Evolutionary conservation across 495 filamentous ascomycete species (phyloP), one percentile per base, ranked within the genome.

Genomic region (Evansstolkia leycettana): DNA sequence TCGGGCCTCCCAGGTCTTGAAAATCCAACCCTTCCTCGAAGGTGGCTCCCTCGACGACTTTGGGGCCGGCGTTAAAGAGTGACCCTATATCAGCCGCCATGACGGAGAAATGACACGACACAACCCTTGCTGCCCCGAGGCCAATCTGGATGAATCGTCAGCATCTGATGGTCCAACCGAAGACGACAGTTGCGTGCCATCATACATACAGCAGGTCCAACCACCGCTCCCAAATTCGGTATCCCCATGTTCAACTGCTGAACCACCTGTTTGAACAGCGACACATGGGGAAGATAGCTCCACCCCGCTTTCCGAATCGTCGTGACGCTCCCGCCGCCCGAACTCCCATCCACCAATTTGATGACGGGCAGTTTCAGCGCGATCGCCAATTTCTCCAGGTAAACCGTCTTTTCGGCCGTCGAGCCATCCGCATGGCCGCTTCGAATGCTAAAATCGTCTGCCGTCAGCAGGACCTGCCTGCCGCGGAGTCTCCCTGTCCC

Each of bases 341-440:
- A 74, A 16, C 64, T 70, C 5, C 75, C 75, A 58, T 79, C 75
- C 5, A 76, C 72, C 19, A 79, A 55, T 42, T 79, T 79, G 2
- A 79, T 48, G 12, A 77, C 70, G 1, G 75, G 75, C 16, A 77
- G 20, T 27, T 69, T 64, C 42, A 72, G 25, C 10, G 58, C 58
- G 34, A 72, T 41, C 8, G 65, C 62, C 26, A 70, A 34, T 27
- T 70, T 70, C 53, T 79, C 75, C 39, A 73, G 54, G 39, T 77
- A 76, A 6, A 75, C 55, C 10, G 72, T 77, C 59, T 75, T 78
- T 28, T 60, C 69, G 33, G 60, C 50, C 34, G 67, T 58, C 5
- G 72, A 63, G 0, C 75, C 74, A 51, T 79, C 75, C 0, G 73
- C 70, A 59, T 79, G 75, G 3, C 74, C 75, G 24, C 72, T 71